phyloP scores from a whole-genome alignment of 345 rosid species.

The Syzygium oleosum region DNA sequence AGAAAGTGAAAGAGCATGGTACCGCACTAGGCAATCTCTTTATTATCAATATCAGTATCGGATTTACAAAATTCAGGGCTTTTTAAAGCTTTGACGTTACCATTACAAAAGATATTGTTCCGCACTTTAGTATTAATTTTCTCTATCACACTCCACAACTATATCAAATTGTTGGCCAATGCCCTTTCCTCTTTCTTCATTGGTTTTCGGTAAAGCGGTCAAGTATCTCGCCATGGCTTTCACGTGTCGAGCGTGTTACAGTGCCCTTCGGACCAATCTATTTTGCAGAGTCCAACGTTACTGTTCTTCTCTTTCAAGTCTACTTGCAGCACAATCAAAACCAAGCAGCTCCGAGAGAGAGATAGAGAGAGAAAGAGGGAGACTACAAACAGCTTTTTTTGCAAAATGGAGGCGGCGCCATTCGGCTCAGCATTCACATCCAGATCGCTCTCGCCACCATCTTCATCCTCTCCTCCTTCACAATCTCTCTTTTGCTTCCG shows the following conservation, averaged over 20 bases:
- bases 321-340: neutral
- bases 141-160: too few species aligned
- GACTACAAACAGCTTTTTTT: neutral
- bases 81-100: too few species aligned
- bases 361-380: neutral
- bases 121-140: too few species aligned
- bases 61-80: too few species aligned
- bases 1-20: too few species aligned
- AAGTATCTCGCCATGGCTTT: too few species aligned
- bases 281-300: neutral
- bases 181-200: too few species aligned
- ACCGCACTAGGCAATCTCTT: too few species aligned
- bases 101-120: too few species aligned
- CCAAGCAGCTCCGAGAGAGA: neutral
- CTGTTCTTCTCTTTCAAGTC: neutral
- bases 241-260: neutral
- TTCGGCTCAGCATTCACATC: conserved; percentile 1
- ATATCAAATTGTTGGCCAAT: too few species aligned
- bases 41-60: too few species aligned
- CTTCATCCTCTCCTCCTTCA: conserved; percentile 7
- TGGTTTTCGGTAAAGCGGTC: too few species aligned
- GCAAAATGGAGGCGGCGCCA: conserved; percentile 21
- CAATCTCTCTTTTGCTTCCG: conserved; percentile 15
- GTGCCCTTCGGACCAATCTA: neutral
- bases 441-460: neutral